Conservation (phyloP, 2,329 filamentous ascomycete genomes). For the Cadophora gregata region DNA sequence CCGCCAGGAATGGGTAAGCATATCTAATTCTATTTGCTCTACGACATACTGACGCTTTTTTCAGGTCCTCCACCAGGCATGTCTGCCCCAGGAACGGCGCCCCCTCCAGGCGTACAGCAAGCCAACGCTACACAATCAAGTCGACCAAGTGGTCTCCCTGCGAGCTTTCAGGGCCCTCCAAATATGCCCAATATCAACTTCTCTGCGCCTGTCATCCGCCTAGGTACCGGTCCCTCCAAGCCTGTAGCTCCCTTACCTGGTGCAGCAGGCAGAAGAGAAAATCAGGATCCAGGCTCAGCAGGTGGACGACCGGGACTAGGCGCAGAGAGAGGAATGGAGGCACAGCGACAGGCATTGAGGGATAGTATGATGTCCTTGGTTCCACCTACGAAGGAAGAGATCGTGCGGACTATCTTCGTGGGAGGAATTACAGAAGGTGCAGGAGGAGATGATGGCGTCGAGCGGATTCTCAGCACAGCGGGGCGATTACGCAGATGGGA, state of each 20-base stretch:
- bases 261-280: constrained; percentile 53
- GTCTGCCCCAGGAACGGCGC: constrained; percentile 80
- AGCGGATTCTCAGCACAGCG: constrained; percentile 77
- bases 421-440: constrained; percentile 82
- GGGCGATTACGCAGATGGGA: constrained; percentile 88
- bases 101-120: constrained; percentile 79
- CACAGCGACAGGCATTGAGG: constrained; percentile 68
- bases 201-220: constrained; percentile 91
- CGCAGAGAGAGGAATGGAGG: constrained; percentile 60
- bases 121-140: constrained; percentile 75
- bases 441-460: constrained; percentile 78
- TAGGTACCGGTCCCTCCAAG: constrained; percentile 80
- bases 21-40: constrained; percentile 5
- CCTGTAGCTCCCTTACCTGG: constrained; percentile 50
- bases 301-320: constrained; percentile 47
- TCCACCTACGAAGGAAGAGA: constrained; percentile 88
- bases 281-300: constrained; percentile 47
- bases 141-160: constrained; percentile 79
- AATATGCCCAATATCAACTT: constrained; percentile 99
- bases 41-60: constrained; percentile 25
- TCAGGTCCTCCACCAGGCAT: constrained; percentile 80
- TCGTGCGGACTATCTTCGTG: constrained; percentile 88
- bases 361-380: constrained; percentile 75
- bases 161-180: constrained; percentile 84
- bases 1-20: constrained; percentile 82